These are phyloP conservation scores for Marchantia paleacea DNA, from an alignment of 225 moss, liverwort and hornwort genomes.

Conservation along the genomic window DNA sequence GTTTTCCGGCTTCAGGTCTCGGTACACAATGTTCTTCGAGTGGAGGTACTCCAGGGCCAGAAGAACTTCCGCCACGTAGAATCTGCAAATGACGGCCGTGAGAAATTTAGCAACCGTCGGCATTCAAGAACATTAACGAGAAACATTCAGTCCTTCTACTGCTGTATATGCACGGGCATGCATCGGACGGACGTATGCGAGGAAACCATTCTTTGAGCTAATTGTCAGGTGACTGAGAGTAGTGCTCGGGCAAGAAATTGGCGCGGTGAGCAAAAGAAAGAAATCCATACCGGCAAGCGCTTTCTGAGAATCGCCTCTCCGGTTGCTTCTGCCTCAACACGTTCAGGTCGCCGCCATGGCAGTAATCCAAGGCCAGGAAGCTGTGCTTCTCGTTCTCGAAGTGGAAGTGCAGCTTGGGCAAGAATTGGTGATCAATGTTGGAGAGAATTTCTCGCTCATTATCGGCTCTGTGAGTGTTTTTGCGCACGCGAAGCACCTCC, in stretches of 20 bases:
- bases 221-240: neutral
- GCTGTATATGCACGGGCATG: too few species aligned
- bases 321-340: constrained; percentile 44
- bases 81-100: constrained; percentile 28
- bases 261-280: neutral
- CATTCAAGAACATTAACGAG: too few species aligned
- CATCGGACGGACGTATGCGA: too few species aligned
- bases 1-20: constrained; percentile 65
- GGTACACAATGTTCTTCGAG: constrained; percentile 40
- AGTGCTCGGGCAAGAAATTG: neutral
- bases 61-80: constrained; percentile 46
- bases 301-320: constrained; percentile 45
- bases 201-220: too few species aligned
- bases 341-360: constrained; percentile 50
- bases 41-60: constrained; percentile 52
- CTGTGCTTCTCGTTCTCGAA: constrained; percentile 47
- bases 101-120: neutral
- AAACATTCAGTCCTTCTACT: too few species aligned
- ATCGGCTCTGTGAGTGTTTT: constrained; percentile 35
- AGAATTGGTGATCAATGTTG: constrained; percentile 38
- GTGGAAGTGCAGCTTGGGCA: constrained; percentile 42
- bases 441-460: constrained; percentile 41
- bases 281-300: constrained; percentile 33
- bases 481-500: constrained; percentile 29
- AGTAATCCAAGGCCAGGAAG: constrained; percentile 48